A percentile compares a stretch with the other conserved stretches of the same genome.
phyloP scores from a whole-genome alignment of 306 rosid species.

The Trifolium subterraneum region DNA sequence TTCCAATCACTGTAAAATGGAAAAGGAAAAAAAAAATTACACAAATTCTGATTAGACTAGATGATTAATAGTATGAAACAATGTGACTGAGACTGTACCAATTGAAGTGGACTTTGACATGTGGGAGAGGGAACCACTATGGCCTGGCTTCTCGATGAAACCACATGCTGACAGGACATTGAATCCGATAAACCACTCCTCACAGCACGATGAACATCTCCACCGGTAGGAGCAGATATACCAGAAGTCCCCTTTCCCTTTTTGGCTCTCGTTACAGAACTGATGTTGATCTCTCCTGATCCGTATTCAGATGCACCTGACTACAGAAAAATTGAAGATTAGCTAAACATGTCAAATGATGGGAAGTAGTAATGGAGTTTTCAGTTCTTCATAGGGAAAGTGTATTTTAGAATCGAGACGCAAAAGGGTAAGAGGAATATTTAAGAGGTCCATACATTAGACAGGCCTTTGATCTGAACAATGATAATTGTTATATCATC shows the following conservation, averaged over 20 bases:
- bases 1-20: constrained; percentile 39
- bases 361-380: constrained; percentile 20
- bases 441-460: constrained; percentile 67
- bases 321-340: constrained; percentile 49
- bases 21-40: background rate
- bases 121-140: constrained; percentile 70
- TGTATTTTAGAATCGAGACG: background rate
- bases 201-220: constrained; percentile 60
- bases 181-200: constrained; percentile 67
- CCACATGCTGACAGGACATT: constrained; percentile 59
- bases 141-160: constrained; percentile 66
- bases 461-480: constrained; percentile 84
- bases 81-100: constrained; percentile 36
- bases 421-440: constrained; percentile 29
- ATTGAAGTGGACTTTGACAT: constrained; percentile 42
- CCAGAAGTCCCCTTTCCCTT: constrained; percentile 65
- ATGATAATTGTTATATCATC: constrained; percentile 95
- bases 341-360: constrained; percentile 37
- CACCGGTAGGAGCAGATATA: constrained; percentile 56
- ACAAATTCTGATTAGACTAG: constrained; percentile 38
- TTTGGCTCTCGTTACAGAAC: constrained; percentile 48
- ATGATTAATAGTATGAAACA: constrained; percentile 42
- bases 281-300: constrained; percentile 53
- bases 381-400: constrained; percentile 27
- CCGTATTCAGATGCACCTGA: constrained; percentile 55